These are phyloP conservation scores for Gossypium ekmanianum DNA, from an alignment of 345 rosid genomes.

Conservation along the genomic window DNA sequence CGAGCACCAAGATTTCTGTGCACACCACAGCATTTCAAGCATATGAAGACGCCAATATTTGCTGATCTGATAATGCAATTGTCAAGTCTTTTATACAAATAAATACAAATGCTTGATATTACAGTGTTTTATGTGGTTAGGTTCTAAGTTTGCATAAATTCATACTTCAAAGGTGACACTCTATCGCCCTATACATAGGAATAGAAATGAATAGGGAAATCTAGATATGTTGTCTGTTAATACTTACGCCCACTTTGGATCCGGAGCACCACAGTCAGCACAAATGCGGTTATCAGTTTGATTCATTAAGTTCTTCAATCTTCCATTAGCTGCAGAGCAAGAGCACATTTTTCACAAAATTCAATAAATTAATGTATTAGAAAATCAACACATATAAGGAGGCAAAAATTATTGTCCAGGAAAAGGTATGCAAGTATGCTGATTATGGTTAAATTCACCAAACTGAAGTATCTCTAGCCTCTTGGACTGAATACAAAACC, in stretches of 20 bases:
- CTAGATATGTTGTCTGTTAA: neutral
- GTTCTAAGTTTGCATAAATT: neutral
- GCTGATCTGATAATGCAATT: constrained; percentile 63
- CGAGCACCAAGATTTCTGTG: constrained; percentile 53
- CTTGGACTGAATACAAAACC: no score
- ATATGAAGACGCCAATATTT: constrained; percentile 91
- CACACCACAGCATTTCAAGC: constrained; percentile 93
- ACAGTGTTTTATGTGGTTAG: neutral
- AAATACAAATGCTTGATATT: neutral
- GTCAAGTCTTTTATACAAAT: constrained; percentile 10
- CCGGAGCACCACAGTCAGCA: constrained; percentile 94
- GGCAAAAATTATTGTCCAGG: no score
- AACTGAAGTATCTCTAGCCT: no score
- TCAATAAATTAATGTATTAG: neutral
- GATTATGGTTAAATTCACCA: no score
- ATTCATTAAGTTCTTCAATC: constrained; percentile 63
- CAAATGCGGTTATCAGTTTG: constrained; percentile 77
- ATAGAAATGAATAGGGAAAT: constrained; percentile 1
- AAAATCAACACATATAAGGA: no score
- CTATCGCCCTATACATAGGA: neutral
- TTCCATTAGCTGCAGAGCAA: constrained; percentile 55
- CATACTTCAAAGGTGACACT: neutral
- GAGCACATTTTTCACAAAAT: constrained; percentile 2
- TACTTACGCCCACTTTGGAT: constrained; percentile 99
- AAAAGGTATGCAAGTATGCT: no score